Evolutionary conservation across 1,284 basidiomycete genomes (phyloP), one percentile per base, ranked within the genome.

Genomic region (Melampsora americana): DNA sequence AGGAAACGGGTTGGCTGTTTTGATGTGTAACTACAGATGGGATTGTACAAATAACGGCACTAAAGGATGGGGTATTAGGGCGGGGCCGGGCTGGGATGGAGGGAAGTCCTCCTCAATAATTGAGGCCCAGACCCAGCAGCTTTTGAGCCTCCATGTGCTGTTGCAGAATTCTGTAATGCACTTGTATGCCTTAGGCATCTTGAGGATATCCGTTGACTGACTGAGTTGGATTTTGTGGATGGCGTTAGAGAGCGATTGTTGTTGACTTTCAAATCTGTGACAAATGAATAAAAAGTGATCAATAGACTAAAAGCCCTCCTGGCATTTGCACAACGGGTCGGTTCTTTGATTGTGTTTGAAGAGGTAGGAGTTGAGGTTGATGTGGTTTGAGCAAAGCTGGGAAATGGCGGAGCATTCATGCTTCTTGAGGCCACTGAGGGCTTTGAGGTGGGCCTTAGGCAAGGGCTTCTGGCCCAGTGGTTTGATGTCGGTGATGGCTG

Each of bases 261-360:
- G 16, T 16, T 5, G 5, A 16, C 28, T 66, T 39, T 44, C 48
- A 9, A 5, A 66, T 12, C 4, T 46, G 9, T 5, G 39, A 50
- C 66, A 67, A 50, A 46, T 48, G 9, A 42, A 28, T 26, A 67
- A 26, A 39, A 67, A 46, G 35, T 67, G 66, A 50, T 3, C 14
- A 26, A 67, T 26, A 4, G 66, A 48, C 7, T 67, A 39, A 26
- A 39, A 48, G 9, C 44, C n/a, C 9, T 46, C 66, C 26, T 46
- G 53, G 5, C 3, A 4, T 9, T 39, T 39, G 23, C 66, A 67
- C 5, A 46, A 14, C 18, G 35, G 44, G 44, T 67, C 26, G 44
- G 26, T 3, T 3, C 2, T 7, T 20, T 12, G n/a, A 7, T 50
- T 20, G 26, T 48, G 46, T 23, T 23, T 11, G 23, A 28, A 23